Base-by-base conservation (phyloP, 495 filamentous ascomycete genomes). In the Melanomma pulvis-pyrius region DNA sequence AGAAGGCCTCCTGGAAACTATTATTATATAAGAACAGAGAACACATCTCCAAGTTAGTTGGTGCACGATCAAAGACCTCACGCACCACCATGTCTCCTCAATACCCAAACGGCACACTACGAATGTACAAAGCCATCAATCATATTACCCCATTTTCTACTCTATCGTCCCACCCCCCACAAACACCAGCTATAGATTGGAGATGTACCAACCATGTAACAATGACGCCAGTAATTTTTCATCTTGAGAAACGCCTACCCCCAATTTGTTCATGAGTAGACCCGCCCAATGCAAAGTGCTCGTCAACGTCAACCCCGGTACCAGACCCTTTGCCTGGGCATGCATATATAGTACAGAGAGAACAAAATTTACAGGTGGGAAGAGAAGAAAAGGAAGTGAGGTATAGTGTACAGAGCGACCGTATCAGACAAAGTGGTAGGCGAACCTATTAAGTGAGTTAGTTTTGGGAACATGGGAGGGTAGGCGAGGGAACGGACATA, bases 271-370 rank as follows among this genome's bases (percentile, higher is more conserved):
- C 44, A 4, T 47, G 5, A 47, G 5, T 22, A 47, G 34, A 47
- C 17, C 4, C 21, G 12, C 48, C 48, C 22, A 50, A 50, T 50
- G 48, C 48, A 50, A 25, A 44, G 17, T 3, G 21, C 22, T 17
- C 19, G 48, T 50, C 12, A 6, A 3, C 22, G 15, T 25, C 48
- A 28, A 25, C 21, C 21, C 48, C n/a, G n/a, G n/a, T n/a, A n/a
- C n/a, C 48, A 24, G 5, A 17, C 48, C 48, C 22, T 50, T 5
- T 11, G 48, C 21, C 48, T 25, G 48, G 19, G 39, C 39, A 50
- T 50, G 22, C 25, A 4, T 50, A 28, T 50, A 50, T 50, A 28
- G 48, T 50, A 50, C 48, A 50, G 48, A 50, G 48, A 24, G 48
- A 26, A 50, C 4, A 50, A 50, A 50, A 50, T 26, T 11, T 26